These are phyloP conservation scores for Penicillium odoratum DNA, from an alignment of 495 filamentous ascomycete species.

Conservation along the genomic window DNA sequence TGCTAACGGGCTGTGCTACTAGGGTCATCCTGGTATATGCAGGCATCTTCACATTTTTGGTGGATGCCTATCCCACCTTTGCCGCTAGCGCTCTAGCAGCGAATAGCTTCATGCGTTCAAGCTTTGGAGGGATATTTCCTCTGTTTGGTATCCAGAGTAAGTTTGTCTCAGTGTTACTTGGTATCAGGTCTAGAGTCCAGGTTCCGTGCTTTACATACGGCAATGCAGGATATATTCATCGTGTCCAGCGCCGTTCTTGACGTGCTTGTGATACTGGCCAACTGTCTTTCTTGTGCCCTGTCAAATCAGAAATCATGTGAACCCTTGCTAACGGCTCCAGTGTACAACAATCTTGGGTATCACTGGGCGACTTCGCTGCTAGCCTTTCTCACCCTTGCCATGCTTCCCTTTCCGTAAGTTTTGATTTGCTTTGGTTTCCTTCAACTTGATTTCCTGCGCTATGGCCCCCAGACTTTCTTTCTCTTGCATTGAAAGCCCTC, in stretches of 20 bases:
- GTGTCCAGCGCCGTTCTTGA: constrained; percentile 7
- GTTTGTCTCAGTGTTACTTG: constrained; percentile 23
- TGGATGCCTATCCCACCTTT: constrained; percentile 89
- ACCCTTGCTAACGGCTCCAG: constrained; percentile 38
- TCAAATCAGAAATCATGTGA: constrained; percentile 9
- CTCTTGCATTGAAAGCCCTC: constrained; percentile 19
- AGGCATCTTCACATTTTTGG: constrained; percentile 91
- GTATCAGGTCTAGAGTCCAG: constrained; percentile 3
- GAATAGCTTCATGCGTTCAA: constrained; percentile 80
- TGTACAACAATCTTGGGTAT: constrained; percentile 67
- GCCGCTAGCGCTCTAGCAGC: constrained; percentile 86
- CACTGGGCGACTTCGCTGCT: constrained; percentile 73
- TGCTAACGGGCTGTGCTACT: constrained; percentile 20
- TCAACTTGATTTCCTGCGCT: constrained; percentile 9
- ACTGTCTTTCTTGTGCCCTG: neutral
- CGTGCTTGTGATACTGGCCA: neutral
- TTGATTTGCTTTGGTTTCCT: constrained; percentile 3
- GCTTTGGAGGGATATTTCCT: constrained; percentile 78
- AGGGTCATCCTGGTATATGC: constrained; percentile 79
- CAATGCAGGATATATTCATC: constrained; percentile 11
- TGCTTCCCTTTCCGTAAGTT: constrained; percentile 68
- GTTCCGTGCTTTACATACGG: constrained; percentile 19
- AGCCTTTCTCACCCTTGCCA: constrained; percentile 65
- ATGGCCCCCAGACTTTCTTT: constrained; percentile 11
- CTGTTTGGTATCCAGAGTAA: constrained; percentile 70